Evolutionary conservation across 352 stramenopile genomes (phyloP), one percentile per base, ranked within the genome.

Genomic region (Phytopythium montanum): DNA sequence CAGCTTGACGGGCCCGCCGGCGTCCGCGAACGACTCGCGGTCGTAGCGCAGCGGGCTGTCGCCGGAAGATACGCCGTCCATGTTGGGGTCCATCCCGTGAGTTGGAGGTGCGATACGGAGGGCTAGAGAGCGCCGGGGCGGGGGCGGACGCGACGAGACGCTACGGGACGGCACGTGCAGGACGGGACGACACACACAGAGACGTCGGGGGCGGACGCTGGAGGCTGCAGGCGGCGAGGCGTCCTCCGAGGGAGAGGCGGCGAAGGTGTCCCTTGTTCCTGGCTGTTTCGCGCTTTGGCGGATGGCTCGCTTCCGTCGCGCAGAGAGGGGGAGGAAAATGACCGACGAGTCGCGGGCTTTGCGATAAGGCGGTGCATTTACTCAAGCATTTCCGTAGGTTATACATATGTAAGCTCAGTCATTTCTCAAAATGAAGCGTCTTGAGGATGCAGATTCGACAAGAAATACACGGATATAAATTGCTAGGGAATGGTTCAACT

Each of bases 1-100:
- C 41, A 93, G 79, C 74, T 93, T 93, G 36, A 93, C 75, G 28
- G 83, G 79, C 2, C 81, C 80, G 42, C 46, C 19, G 5, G 51
- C 61, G 31, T 38, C 29, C 41, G 34, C 38, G 16, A 52, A 61
- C 39, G 25, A 12, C 38, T 51, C 54, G 56, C 25, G 1, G 8
- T 61, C 56, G 19, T 55, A 53, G 31, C 29, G 49, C 12, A 8
- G 10, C 12, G 25, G 25, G 29, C 29, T n/a, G 53, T 38, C 38
- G 25, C 25, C 51, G 34, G n/a, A n/a, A n/a, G n/a, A n/a, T n/a
- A n/a, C 26, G 38, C 14, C 18, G 38, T 52, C 54, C 54, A 51
- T 38, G 26, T 31, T 33, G 12, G 45, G 53, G n/a, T 59, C 53
- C 36, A 48, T 59, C 14, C 7, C 19, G 12, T 31, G 33, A 13